These are phyloP conservation scores for Curvularia verruculosa DNA, from an alignment of 2,329 filamentous ascomycete species.

Conservation along the genomic window DNA sequence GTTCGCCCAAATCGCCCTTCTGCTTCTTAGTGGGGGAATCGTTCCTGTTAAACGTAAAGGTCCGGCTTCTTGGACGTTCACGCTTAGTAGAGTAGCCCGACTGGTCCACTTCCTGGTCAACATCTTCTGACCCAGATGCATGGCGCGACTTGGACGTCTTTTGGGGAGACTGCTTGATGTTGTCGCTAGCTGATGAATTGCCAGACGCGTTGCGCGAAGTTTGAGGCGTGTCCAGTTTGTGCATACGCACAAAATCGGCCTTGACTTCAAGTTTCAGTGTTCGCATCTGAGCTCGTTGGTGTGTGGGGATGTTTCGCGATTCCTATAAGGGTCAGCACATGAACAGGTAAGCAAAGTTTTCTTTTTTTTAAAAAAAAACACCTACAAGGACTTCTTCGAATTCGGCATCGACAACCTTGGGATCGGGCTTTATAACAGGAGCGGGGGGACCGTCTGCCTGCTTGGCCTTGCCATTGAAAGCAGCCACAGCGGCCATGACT, in stretches of 20 bases:
- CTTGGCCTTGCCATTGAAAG: slow-evolving; percentile 62
- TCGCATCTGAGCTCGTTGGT: slow-evolving; percentile 94
- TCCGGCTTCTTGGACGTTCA: slow-evolving; percentile 68
- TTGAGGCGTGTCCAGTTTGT: slow-evolving; percentile 68
- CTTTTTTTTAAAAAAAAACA: too few relatives aligned
- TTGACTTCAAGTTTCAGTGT: slow-evolving; percentile 89
- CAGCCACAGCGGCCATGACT: slow-evolving; percentile 69
- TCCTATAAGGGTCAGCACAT: slow-evolving; percentile 64
- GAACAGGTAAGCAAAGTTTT: neutral
- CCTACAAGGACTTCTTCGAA: slow-evolving; percentile 67
- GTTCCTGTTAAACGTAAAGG: slow-evolving; percentile 78
- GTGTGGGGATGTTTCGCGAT: slow-evolving; percentile 88
- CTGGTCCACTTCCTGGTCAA: slow-evolving; percentile 11
- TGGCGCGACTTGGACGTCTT: slow-evolving; percentile 44
- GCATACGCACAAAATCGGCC: slow-evolving; percentile 90
- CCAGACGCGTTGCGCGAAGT: slow-evolving; percentile 55
- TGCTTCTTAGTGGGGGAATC: slow-evolving; percentile 77
- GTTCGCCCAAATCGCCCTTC: slow-evolving; percentile 62
- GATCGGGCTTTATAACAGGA: slow-evolving; percentile 52
- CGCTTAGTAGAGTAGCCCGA: slow-evolving; percentile 49
- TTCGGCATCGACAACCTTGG: slow-evolving; percentile 64
- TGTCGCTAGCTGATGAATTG: slow-evolving; percentile 47
- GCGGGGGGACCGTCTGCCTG: slow-evolving; percentile 40
- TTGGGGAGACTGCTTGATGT: slow-evolving; percentile 54
- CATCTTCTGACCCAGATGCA: slow-evolving; percentile 35